phyloP scores from a whole-genome alignment of 345 rosid genomes.

The Citrus reticulata region DNA sequence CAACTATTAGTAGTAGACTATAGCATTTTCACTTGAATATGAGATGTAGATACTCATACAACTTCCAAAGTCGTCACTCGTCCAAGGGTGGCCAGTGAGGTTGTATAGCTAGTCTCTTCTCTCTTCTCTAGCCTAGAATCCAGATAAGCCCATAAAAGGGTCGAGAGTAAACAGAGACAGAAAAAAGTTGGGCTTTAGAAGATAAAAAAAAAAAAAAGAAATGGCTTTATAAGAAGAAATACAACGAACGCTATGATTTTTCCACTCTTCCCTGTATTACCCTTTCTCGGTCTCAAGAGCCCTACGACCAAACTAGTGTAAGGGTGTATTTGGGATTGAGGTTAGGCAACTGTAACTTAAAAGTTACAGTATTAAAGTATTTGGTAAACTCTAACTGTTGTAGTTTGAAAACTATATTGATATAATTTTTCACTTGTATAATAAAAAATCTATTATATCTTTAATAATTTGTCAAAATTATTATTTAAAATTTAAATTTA shows the following conservation, averaged over 20 bases:
- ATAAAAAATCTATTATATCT: too few species aligned
- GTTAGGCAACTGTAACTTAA: too few species aligned
- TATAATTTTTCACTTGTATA: too few species aligned
- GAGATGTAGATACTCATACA: slow-evolving; percentile 52
- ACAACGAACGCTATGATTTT: slow-evolving; percentile 3
- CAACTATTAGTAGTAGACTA: not conserved
- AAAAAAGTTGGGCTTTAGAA: not conserved
- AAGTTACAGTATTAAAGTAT: too few species aligned
- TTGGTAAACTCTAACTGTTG: too few species aligned
- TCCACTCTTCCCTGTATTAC: slow-evolving; percentile 12
- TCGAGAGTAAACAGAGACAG: too few species aligned
- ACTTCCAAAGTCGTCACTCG: slow-evolving; percentile 48
- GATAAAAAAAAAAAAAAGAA: slow-evolving; percentile 41
- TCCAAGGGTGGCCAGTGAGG: slow-evolving; percentile 56
- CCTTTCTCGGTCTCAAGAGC: slow-evolving; percentile 32
- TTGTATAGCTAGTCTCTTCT: slow-evolving; percentile 10
- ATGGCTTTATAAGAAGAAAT: slow-evolving; percentile 20
- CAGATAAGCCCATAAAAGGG: not conserved
- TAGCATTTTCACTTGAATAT: not conserved
- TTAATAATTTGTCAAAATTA: too few species aligned
- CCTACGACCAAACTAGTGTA: slow-evolving; percentile 25
- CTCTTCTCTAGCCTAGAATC: slow-evolving; percentile 26
- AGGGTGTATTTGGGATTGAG: too few species aligned
- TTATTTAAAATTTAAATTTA: too few species aligned
- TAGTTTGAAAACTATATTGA: too few species aligned